These are phyloP conservation scores for Malus asiatica DNA, from an alignment of 306 rosid genomes.

Conservation along the genomic window DNA sequence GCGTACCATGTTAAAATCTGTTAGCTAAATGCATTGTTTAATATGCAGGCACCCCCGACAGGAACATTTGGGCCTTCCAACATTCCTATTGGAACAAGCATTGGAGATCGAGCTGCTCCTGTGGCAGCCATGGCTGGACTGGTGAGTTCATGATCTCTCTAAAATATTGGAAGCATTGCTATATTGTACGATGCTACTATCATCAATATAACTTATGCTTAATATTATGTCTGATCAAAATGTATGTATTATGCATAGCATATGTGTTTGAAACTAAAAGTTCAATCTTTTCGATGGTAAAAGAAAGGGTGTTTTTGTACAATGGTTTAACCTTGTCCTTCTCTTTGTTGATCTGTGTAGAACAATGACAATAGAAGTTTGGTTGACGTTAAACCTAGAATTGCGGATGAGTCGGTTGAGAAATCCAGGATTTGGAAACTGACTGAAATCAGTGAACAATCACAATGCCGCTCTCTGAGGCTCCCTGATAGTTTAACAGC, in stretches of 20 bases:
- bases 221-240: not conserved
- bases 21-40: not conserved
- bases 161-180: not conserved
- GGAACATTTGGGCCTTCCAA: constrained; percentile 62
- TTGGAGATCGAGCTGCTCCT: constrained; percentile 77
- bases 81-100: constrained; percentile 68
- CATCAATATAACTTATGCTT: not conserved
- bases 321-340: constrained; percentile 9
- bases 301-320: not conserved
- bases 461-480: constrained; percentile 84
- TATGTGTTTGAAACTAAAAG: constrained; percentile 4
- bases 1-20: constrained; percentile 7
- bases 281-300: not conserved
- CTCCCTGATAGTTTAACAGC: constrained; percentile 77
- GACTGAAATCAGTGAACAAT: constrained; percentile 70
- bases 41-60: constrained; percentile 48
- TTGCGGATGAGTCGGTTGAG: constrained; percentile 68
- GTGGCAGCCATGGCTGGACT: constrained; percentile 69
- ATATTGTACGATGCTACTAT: not conserved
- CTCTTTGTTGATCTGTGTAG: constrained; percentile 34
- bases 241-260: constrained; percentile 6
- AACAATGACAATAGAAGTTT: constrained; percentile 73
- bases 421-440: constrained; percentile 90
- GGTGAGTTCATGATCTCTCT: constrained; percentile 44
- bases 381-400: constrained; percentile 88